These are phyloP conservation scores for Hirschioporus abietinus DNA, from an alignment of 768 basidiomycete species.

Conservation along the genomic window DNA sequence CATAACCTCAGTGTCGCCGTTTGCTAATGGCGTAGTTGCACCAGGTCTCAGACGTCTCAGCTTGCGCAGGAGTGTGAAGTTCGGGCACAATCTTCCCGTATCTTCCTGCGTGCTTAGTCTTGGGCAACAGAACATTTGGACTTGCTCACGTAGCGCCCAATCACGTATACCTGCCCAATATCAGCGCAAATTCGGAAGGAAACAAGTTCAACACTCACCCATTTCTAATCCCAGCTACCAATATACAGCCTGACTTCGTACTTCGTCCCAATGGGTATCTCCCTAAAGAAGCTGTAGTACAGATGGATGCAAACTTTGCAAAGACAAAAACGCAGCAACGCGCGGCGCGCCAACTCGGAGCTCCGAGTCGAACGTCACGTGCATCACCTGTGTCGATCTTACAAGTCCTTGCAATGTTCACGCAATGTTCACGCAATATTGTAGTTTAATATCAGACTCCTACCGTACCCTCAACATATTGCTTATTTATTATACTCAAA, in stretches of 20 bases:
- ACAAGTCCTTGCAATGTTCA: too few relatives aligned
- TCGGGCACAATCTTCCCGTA: not conserved
- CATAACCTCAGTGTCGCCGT: not conserved
- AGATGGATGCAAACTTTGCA: too few relatives aligned
- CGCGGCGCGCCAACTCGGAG: too few relatives aligned
- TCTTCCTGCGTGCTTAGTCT: not conserved
- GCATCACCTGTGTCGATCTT: too few relatives aligned
- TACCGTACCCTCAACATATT: too few relatives aligned
- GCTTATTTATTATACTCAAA: too few relatives aligned
- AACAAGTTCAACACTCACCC: conserved; percentile 40
- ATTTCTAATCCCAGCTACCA: conserved; percentile 72
- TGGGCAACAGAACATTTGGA: not conserved
- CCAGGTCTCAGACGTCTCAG: not conserved
- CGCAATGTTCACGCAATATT: too few relatives aligned
- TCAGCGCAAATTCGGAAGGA: not conserved
- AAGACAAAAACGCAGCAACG: too few relatives aligned
- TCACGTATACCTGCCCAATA: conserved; percentile 45
- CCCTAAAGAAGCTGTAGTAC: conserved; percentile 62
- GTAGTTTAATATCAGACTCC: too few relatives aligned
- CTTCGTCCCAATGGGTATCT: conserved; percentile 56
- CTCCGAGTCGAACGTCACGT: too few relatives aligned
- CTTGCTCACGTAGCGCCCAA: conserved; percentile 52
- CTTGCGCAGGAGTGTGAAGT: not conserved
- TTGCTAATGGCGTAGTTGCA: not conserved
- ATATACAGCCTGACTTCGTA: conserved; percentile 59